phyloP scores from a whole-genome alignment of 2,329 filamentous ascomycete species.

The Ophiostoma himal-ulmi region DNA sequence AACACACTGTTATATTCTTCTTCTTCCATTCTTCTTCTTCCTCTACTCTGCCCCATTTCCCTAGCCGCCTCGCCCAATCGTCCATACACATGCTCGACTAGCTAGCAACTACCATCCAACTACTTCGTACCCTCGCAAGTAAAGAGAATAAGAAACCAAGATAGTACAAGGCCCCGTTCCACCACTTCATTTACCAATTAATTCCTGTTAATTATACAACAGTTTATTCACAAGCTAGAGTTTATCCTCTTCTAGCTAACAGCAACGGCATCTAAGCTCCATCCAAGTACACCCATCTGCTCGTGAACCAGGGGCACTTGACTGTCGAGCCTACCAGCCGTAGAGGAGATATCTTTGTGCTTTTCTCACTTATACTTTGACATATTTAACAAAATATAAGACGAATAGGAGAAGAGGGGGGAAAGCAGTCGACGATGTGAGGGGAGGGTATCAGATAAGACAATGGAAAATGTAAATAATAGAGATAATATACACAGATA shows the following conservation, averaged over 20 bases:
- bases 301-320: not conserved
- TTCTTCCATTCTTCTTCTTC: not conserved
- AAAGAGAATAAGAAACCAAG: not conserved
- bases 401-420: constrained; percentile 4
- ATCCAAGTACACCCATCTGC: not conserved
- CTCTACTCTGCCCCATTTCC: not conserved
- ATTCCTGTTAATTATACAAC: not conserved
- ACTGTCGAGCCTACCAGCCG: not conserved
- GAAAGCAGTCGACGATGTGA: not conserved
- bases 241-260: not conserved
- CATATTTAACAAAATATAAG: not conserved
- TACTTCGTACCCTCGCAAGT: not conserved
- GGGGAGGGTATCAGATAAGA: not conserved
- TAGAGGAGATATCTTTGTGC: not conserved
- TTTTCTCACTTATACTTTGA: not conserved
- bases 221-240: not conserved
- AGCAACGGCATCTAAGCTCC: not conserved
- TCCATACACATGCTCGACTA: constrained; percentile 21
- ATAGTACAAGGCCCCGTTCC: not conserved
- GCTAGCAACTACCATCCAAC: not conserved
- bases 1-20: no score
- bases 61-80: constrained; percentile 22
- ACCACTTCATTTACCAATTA: not conserved
- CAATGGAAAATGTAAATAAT: not conserved
- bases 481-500: not conserved